phyloP scores from a whole-genome alignment of 1,139 yeast species.

The Cylindricascospora bacillispora region DNA sequence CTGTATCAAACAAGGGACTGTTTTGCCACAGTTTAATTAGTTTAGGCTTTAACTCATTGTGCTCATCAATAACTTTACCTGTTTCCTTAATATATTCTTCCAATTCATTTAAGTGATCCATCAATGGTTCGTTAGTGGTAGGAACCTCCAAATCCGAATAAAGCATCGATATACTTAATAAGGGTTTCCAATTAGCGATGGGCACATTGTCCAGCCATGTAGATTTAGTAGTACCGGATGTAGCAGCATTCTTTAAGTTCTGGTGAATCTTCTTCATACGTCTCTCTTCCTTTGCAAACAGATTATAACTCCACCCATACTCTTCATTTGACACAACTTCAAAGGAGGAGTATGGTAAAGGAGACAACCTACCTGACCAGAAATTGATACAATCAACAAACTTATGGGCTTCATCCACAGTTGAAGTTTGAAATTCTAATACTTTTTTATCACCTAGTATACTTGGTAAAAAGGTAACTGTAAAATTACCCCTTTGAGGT shows the following conservation, averaged over 20 bases:
- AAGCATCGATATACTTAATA: slow-evolving; percentile 27
- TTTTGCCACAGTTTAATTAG: slow-evolving; percentile 29
- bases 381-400: slow-evolving; percentile 73
- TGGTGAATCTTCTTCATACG: slow-evolving; percentile 3
- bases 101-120: slow-evolving; percentile 19
- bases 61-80: slow-evolving; percentile 24
- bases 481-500: too few relatives aligned
- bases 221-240: neutral
- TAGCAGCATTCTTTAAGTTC: too few relatives aligned
- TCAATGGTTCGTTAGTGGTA: slow-evolving; percentile 8
- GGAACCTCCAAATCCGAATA: too few relatives aligned
- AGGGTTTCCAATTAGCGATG: slow-evolving; percentile 31
- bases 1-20: slow-evolving; percentile 16
- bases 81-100: slow-evolving; percentile 24
- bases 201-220: slow-evolving; percentile 4
- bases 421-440: too few relatives aligned
- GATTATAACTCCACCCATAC: slow-evolving; percentile 57
- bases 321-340: slow-evolving; percentile 61
- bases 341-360: slow-evolving; percentile 45
- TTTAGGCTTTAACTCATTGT: slow-evolving; percentile 25
- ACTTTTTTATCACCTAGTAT: too few relatives aligned
- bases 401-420: too few relatives aligned
- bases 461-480: too few relatives aligned
- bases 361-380: slow-evolving; percentile 80
- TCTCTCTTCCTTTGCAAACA: slow-evolving; percentile 8